These are phyloP conservation scores for Leccinum idahoense DNA, from an alignment of 1,284 basidiomycete genomes.

Conservation along the genomic window DNA sequence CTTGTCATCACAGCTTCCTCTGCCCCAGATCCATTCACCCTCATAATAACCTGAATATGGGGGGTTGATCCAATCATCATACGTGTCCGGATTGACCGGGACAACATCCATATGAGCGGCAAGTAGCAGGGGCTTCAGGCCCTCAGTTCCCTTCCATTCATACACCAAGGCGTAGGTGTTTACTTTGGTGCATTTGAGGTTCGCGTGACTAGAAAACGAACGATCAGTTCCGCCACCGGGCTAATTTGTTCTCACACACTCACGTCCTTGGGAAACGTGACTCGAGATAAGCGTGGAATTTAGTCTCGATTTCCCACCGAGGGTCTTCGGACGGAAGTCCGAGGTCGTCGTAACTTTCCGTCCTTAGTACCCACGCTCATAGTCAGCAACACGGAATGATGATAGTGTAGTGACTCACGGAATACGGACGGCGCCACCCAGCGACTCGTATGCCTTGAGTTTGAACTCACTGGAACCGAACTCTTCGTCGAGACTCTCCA, in stretches of 20 bases:
- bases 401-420: constrained; percentile 31
- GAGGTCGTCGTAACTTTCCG: constrained; percentile 39
- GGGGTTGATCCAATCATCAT: constrained; percentile 47
- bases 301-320: constrained; percentile 39
- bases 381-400: not conserved
- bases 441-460: constrained; percentile 35
- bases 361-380: constrained; percentile 14
- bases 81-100: constrained; percentile 51
- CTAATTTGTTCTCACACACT: constrained; percentile 5
- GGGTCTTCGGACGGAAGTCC: constrained; percentile 39
- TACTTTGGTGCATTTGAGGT: constrained; percentile 46
- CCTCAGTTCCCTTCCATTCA: constrained; percentile 54
- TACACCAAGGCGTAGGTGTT: constrained; percentile 61
- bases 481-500: constrained; percentile 31
- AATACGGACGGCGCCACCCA: constrained; percentile 41
- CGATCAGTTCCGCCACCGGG: not conserved
- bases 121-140: constrained; percentile 56
- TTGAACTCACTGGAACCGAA: constrained; percentile 34
- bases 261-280: constrained; percentile 38
- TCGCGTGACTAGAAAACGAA: constrained; percentile 35
- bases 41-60: constrained; percentile 49
- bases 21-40: constrained; percentile 53
- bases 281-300: constrained; percentile 40
- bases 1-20: constrained; percentile 63
- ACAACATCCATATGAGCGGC: constrained; percentile 60